Evolutionary conservation across 306 rosid genomes (phyloP).

Genomic region (Glycyrrhiza uralensis): DNA sequence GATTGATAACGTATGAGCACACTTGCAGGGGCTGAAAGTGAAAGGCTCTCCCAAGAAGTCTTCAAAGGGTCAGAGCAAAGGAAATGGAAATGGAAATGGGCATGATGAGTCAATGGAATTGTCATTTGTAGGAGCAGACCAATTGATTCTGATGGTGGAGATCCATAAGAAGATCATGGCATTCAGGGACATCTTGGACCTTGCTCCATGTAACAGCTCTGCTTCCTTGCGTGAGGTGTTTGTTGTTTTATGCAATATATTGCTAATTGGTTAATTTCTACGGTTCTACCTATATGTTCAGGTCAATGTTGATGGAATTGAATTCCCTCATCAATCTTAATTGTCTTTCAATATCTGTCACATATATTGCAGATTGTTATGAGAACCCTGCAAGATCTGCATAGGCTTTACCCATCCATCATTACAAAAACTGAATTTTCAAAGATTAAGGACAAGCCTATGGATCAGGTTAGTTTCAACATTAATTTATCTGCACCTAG

Average conservation of each 20-base stretch:
- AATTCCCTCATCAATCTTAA: not conserved
- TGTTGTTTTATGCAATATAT: not conserved
- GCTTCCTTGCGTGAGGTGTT: constrained; percentile 48
- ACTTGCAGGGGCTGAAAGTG: constrained; percentile 42
- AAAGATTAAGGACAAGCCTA: constrained; percentile 35
- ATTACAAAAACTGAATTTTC: constrained; percentile 34
- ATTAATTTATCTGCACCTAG: not conserved
- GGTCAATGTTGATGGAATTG: too few relatives aligned
- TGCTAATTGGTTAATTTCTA: too few relatives aligned
- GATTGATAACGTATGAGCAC: too few relatives aligned
- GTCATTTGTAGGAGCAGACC: constrained; percentile 39
- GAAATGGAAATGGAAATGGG: too few relatives aligned
- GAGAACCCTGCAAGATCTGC: constrained; percentile 56
- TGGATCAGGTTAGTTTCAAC: constrained; percentile 48
- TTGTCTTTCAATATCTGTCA: not conserved
- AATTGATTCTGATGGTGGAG: constrained; percentile 35
- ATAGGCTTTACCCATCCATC: constrained; percentile 50
- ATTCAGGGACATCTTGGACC: constrained; percentile 67
- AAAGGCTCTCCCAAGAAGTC: constrained; percentile 24
- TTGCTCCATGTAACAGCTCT: constrained; percentile 48
- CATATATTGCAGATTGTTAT: constrained; percentile 57
- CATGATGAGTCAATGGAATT: constrained; percentile 28
- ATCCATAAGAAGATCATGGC: constrained; percentile 56
- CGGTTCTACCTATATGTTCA: too few relatives aligned
- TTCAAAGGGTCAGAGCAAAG: constrained; percentile 27